Evolutionary conservation across 2,329 filamentous ascomycete species (phyloP).

Genomic region (Paraconiothyrium sp.): DNA sequence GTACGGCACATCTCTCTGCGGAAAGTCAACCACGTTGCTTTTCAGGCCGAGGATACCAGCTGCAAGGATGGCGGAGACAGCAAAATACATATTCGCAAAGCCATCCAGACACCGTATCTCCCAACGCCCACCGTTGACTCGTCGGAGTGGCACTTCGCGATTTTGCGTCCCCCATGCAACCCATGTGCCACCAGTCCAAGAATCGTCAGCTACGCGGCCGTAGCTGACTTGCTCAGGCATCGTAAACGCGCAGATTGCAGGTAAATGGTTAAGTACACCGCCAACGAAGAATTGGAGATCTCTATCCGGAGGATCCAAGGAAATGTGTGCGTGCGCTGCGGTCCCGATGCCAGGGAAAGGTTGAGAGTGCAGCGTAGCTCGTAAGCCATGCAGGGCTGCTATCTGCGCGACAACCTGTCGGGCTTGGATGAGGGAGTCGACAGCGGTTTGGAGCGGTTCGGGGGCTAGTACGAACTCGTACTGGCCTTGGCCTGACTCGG

Average conservation of each 20-base stretch:
- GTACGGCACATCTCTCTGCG: constrained; percentile 64
- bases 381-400: constrained; percentile 69
- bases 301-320: constrained; percentile 63
- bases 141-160: constrained; percentile 76
- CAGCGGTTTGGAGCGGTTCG: constrained; percentile 69
- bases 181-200: constrained; percentile 82
- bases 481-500: constrained; percentile 77
- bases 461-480: constrained; percentile 79
- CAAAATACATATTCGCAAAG: constrained; percentile 80
- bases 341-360: constrained; percentile 70
- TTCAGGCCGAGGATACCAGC: constrained; percentile 67
- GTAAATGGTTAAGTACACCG: constrained; percentile 73
- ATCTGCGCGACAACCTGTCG: constrained; percentile 74
- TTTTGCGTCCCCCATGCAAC: constrained; percentile 85
- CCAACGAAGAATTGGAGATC: constrained; percentile 75
- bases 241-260: constrained; percentile 73
- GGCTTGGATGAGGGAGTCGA: constrained; percentile 76
- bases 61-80: constrained; percentile 67
- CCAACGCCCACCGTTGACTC: constrained; percentile 74
- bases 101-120: constrained; percentile 83
- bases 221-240: constrained; percentile 75
- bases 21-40: constrained; percentile 53
- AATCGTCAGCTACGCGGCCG: constrained; percentile 71
- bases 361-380: constrained; percentile 78
- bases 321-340: constrained; percentile 76